A percentile compares a stretch with the other conserved stretches of the same genome.
These are phyloP conservation scores for Eurotiales sp. DNA, from an alignment of 2,329 filamentous ascomycete genomes.

Conservation along the genomic window DNA sequence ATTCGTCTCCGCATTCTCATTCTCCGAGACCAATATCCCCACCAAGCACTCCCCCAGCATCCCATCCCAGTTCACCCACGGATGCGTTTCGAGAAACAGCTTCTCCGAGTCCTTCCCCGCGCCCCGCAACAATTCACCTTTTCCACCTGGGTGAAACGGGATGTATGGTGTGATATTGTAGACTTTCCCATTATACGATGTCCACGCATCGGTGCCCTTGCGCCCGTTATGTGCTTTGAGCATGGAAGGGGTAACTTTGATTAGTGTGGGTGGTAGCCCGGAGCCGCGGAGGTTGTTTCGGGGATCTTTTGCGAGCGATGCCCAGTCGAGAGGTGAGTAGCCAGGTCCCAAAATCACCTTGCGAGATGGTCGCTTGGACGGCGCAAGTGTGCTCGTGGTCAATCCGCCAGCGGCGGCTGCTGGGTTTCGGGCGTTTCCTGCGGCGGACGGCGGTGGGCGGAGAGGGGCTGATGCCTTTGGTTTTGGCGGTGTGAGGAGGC, in stretches of 20 bases:
- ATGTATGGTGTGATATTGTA: conserved; percentile 92
- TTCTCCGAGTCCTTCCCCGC: conserved; percentile 64
- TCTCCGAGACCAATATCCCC: conserved; percentile 58
- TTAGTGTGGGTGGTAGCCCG: conserved; percentile 50
- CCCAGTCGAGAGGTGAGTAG: conserved; percentile 95
- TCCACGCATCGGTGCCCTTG: conserved; percentile 85
- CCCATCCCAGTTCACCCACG: conserved; percentile 67
- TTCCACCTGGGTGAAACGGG: conserved; percentile 82
- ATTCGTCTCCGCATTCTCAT: conserved; percentile 37
- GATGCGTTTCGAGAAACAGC: conserved; percentile 62
- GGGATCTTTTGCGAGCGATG: conserved; percentile 64
- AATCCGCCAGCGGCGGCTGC: conserved; percentile 38
- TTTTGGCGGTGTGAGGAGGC: conserved; percentile 26
- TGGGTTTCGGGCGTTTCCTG: conserved; percentile 40
- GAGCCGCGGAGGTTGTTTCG: conserved; percentile 63
- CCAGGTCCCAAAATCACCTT: conserved; percentile 81
- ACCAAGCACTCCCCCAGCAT: conserved; percentile 60
- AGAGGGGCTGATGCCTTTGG: conserved; percentile 28
- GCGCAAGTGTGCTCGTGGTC: conserved; percentile 39
- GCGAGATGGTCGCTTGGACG: conserved; percentile 40
- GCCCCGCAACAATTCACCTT: conserved; percentile 58
- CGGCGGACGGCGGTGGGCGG: conserved; percentile 42
- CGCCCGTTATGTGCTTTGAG: conserved; percentile 76
- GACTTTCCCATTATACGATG: conserved; percentile 79
- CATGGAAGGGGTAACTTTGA: conserved; percentile 76